Percentiles rank a stretch among this genome's conserved stretches.
Evolutionary conservation across 768 basidiomycete genomes (phyloP).

Genomic region (Tricholoma furcatifolium): DNA sequence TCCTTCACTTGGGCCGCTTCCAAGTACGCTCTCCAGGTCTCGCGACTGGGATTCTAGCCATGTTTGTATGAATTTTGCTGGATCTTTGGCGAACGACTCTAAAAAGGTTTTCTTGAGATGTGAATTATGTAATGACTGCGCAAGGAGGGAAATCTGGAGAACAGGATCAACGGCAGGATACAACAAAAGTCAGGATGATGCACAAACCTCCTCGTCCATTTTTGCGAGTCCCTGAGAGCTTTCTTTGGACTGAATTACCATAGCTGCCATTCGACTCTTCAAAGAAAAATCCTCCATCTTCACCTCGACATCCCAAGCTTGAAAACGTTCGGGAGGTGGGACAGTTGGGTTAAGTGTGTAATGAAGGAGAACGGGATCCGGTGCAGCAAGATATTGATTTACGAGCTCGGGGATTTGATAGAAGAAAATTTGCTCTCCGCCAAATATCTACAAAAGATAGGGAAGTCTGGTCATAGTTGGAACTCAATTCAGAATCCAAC

Average conservation of each 20-base stretch:
- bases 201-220: slow-evolving; percentile 82
- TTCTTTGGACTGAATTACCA: slow-evolving; percentile 68
- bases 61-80: slow-evolving; percentile 79
- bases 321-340: slow-evolving; percentile 65
- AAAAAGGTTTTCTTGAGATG: slow-evolving; percentile 87
- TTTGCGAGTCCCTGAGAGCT: slow-evolving; percentile 63
- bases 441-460: slow-evolving; percentile 55
- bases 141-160: slow-evolving; percentile 71
- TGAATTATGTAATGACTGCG: slow-evolving; percentile 84
- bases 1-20: slow-evolving; percentile 80
- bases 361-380: slow-evolving; percentile 79
- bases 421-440: slow-evolving; percentile 68
- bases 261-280: slow-evolving; percentile 75
- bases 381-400: slow-evolving; percentile 72
- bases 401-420: slow-evolving; percentile 82
- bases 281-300: slow-evolving; percentile 79
- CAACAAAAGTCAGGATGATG: background rate
- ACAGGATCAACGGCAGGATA: background rate
- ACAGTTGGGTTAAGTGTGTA: slow-evolving; percentile 67
- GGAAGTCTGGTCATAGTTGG: background rate
- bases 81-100: slow-evolving; percentile 75
- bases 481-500: background rate
- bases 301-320: slow-evolving; percentile 86
- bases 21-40: slow-evolving; percentile 87
- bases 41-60: slow-evolving; percentile 93